phyloP scores from a whole-genome alignment of 108 stramenopile species.

The Skeletonema grethae region DNA sequence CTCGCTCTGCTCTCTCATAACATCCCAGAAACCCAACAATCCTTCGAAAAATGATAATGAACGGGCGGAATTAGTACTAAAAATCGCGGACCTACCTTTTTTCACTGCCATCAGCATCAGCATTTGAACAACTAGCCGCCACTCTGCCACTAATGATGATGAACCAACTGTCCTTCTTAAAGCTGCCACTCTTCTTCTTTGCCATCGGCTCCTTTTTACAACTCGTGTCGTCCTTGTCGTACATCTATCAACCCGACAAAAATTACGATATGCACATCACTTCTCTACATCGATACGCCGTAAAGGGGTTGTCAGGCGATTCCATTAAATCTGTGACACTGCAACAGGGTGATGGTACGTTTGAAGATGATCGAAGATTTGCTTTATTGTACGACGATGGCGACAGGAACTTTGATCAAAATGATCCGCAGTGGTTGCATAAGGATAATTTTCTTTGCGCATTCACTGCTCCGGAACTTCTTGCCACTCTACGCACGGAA shows the following conservation, averaged over 20 bases:
- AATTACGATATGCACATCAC: conserved; percentile 33
- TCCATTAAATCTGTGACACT: conserved; percentile 27
- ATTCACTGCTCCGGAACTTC: conserved; percentile 57
- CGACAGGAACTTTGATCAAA: conserved; percentile 14
- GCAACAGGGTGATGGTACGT: conserved; percentile 43
- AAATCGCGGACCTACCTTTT: no score
- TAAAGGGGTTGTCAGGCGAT: conserved; percentile 62
- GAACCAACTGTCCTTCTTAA: neutral
- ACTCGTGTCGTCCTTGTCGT: neutral
- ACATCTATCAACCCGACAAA: conserved; percentile 10
- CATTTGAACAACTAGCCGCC: no score
- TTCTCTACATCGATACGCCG: conserved; percentile 58
- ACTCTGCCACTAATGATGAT: neutral
- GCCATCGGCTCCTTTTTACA: neutral
- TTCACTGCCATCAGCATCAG: no score
- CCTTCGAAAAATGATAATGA: no score
- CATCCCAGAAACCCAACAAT: no score
- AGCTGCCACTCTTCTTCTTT: neutral
- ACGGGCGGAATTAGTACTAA: no score
- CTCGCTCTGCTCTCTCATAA: no score
- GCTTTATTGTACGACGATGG: conserved; percentile 44
- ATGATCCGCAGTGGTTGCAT: conserved; percentile 57
- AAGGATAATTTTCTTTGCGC: conserved; percentile 76
- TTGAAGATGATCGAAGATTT: conserved; percentile 70
- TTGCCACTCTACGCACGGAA: conserved; percentile 38